These are phyloP conservation scores for Apophysomyces trapeziformis DNA, from an alignment of 371 early-diverging fungal species.

Conservation along the genomic window DNA sequence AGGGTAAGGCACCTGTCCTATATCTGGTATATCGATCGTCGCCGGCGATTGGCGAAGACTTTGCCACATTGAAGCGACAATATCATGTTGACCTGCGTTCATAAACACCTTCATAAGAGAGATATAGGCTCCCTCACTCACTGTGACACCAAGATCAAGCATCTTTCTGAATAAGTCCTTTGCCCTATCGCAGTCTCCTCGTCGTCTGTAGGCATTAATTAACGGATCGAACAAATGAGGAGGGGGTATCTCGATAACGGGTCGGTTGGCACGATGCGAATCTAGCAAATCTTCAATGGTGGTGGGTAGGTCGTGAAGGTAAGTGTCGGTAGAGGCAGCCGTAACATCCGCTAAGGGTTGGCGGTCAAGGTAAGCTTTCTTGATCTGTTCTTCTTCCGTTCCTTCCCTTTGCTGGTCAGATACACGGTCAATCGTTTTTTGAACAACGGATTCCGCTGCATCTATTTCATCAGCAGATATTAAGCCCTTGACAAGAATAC, in stretches of 20 bases:
- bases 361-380: constrained; percentile 9
- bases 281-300: constrained; percentile 40
- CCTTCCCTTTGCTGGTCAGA: background rate
- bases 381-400: background rate
- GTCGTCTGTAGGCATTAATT: constrained; percentile 25
- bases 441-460: constrained; percentile 34
- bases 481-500: constrained; percentile 33
- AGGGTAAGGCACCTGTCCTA: constrained; percentile 22
- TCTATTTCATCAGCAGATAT: constrained; percentile 24
- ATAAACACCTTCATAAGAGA: constrained; percentile 40
- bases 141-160: constrained; percentile 23
- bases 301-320: constrained; percentile 26
- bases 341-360: constrained; percentile 12
- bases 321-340: constrained; percentile 13
- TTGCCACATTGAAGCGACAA: constrained; percentile 40
- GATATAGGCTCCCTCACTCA: constrained; percentile 25
- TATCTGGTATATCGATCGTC: constrained; percentile 15
- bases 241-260: constrained; percentile 13
- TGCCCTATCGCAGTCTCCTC: constrained; percentile 19
- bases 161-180: constrained; percentile 27
- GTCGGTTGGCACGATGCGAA: background rate
- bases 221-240: constrained; percentile 44
- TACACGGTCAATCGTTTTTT: constrained; percentile 22
- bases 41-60: constrained; percentile 17
- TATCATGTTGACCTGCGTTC: constrained; percentile 25